Base-by-base conservation (phyloP, 257 asterid genomes). In the Solanum gandarillasii region DNA sequence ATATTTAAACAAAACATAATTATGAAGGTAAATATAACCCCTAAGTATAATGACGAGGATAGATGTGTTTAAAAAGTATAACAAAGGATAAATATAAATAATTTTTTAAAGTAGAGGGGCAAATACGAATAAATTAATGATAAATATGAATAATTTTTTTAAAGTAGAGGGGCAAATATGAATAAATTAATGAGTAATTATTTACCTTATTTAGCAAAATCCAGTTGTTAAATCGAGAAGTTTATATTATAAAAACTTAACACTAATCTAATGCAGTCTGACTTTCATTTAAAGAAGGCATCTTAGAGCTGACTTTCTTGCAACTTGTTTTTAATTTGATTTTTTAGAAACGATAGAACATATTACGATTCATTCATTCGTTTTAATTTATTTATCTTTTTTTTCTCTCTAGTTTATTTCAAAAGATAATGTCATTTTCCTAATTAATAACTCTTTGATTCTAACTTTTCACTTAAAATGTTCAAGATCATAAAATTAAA, bases 401-500 rank as follows among this genome's bases (percentile, higher is more conserved):
- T 35, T 35, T 3, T 23, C 2, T 2, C 11, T 62, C 23, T 62
- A 23, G 0, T 2, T 23, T 23, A 23, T 10, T 62, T 23, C 0
- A 9, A 23, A 62, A 62, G 2, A 23, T 23, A 9, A 4, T 9
- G 0, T 62, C 5, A 9, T 23, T 62, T 9, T 58, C 12, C 55
- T 46, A 18, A 58, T 58, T 58, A 7, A 58, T 7, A 58, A 58
- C 25, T 58, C 4, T 55, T 58, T 7, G 25, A n/a, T n/a, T 62
- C 1, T 62, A 62, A 62, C 3, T 62, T 9, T 23, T 0, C 1
- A 23, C 6, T 10, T 23, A 9, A 9, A 10, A n/a, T n/a, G 0
- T n/a, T 62, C 6, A 62, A 62, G 14, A 9, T 1, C 2, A n/a
- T 4, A 62, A 62, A 23, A 62, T 62, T 23, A 62, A n/a, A 23